phyloP scores from a whole-genome alignment of 2,329 filamentous ascomycete genomes.

The Harringtonia aguacate region DNA sequence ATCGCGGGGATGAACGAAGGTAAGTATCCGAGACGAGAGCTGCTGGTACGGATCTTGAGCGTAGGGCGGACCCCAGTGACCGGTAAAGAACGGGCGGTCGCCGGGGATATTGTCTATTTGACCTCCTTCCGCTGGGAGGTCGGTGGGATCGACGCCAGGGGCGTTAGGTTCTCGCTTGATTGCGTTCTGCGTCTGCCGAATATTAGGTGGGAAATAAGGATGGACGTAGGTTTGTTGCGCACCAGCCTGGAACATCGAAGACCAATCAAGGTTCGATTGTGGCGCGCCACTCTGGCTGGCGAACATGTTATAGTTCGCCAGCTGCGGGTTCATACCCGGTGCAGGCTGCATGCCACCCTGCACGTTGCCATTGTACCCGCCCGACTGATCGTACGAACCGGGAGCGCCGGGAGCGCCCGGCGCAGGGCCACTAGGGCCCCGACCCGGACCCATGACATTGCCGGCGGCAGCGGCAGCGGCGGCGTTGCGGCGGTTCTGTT shows the following conservation, averaged over 20 bases:
- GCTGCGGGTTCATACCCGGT: constrained; percentile 50
- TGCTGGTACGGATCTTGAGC: constrained; percentile 39
- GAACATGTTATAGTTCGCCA: constrained; percentile 55
- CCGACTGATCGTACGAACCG: constrained; percentile 31
- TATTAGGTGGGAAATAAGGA: constrained; percentile 48
- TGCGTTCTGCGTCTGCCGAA: constrained; percentile 58
- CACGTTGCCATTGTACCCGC: constrained; percentile 43
- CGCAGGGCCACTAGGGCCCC: constrained; percentile 5
- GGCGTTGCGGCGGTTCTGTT: constrained; percentile 48
- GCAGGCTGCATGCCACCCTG: constrained; percentile 13
- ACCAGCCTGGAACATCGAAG: constrained; percentile 68
- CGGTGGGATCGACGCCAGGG: constrained; percentile 37
- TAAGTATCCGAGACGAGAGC: constrained; percentile 43
- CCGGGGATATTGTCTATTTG: constrained; percentile 20
- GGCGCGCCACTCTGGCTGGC: constrained; percentile 49
- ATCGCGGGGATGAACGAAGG: constrained; percentile 47
- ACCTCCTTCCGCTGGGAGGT: constrained; percentile 24
- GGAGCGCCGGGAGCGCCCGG: constrained; percentile 3
- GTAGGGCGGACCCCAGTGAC: constrained; percentile 36
- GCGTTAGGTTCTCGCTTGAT: constrained; percentile 56
- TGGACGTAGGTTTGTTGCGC: constrained; percentile 55
- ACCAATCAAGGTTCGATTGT: constrained; percentile 60
- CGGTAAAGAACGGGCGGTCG: constrained; percentile 34
- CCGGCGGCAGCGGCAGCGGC: constrained; percentile 12
- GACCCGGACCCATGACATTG: constrained; percentile 7